Conservation (phyloP, 257 asterid species). For the Solanum ahanhuiri region DNA sequence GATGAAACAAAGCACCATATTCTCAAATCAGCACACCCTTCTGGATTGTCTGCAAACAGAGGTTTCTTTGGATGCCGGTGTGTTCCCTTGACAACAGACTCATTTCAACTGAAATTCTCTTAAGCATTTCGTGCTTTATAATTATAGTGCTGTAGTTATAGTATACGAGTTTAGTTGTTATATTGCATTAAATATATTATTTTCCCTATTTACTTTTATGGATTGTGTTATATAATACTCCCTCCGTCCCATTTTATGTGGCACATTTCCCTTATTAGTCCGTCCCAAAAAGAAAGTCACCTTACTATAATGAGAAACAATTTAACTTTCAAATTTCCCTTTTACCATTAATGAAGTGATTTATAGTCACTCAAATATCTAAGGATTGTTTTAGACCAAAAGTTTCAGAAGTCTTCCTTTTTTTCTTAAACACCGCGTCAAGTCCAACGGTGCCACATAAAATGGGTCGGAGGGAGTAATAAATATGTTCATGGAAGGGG, state of each 20-base stretch:
- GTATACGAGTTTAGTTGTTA: background rate
- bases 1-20: constrained; percentile 73
- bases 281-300: background rate
- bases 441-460: background rate
- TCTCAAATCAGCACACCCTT: constrained; percentile 95
- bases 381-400: background rate
- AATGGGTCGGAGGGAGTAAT: background rate
- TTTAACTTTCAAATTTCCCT: background rate
- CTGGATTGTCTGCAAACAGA: constrained; percentile 90
- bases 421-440: background rate
- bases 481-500: background rate
- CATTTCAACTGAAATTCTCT: background rate
- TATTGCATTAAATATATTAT: background rate
- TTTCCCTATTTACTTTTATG: background rate
- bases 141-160: background rate
- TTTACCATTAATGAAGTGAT: no score
- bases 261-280: background rate
- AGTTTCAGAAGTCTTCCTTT: background rate
- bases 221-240: background rate
- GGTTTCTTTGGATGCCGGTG: constrained; percentile 99
- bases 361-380: background rate
- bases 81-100: constrained; percentile 4
- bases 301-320: background rate
- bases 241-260: background rate
- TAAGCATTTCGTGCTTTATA: background rate